A percentile compares a stretch with the other conserved stretches of the same genome.
These are phyloP conservation scores for Starmerella etchellsii DNA, from an alignment of 805 yeast genomes.

Conservation along the genomic window DNA sequence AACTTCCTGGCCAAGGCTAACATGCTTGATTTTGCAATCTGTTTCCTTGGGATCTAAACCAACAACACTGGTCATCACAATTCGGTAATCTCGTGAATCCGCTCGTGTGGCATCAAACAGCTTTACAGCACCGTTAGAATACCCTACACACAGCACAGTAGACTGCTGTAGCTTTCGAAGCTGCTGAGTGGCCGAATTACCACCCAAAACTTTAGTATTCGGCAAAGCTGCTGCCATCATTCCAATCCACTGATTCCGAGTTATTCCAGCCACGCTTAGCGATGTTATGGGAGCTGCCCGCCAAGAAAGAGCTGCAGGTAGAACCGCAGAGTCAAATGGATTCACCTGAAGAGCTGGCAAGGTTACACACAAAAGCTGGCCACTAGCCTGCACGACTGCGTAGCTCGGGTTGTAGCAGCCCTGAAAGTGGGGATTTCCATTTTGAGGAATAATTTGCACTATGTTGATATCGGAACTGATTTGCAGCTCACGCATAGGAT, in stretches of 20 bases:
- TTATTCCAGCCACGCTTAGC: slow-evolving; percentile 43
- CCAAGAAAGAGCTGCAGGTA: slow-evolving; percentile 75
- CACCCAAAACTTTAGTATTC: slow-evolving; percentile 56
- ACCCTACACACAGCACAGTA: slow-evolving; percentile 46
- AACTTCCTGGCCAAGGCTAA: slow-evolving; percentile 68
- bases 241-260: slow-evolving; percentile 65
- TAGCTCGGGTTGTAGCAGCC: slow-evolving; percentile 70
- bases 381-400: slow-evolving; percentile 35
- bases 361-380: slow-evolving; percentile 8
- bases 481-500: slow-evolving; percentile 4
- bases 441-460: slow-evolving; percentile 10
- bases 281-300: slow-evolving; percentile 57
- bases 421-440: slow-evolving; percentile 32
- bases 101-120: slow-evolving; percentile 73
- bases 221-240: slow-evolving; percentile 42
- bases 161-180: slow-evolving; percentile 42
- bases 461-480: slow-evolving; percentile 4
- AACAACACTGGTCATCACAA: slow-evolving; percentile 47
- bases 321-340: slow-evolving; percentile 41
- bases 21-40: slow-evolving; percentile 37
- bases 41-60: slow-evolving; percentile 26
- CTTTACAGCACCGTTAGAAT: slow-evolving; percentile 64
- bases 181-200: slow-evolving; percentile 49
- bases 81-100: slow-evolving; percentile 47
- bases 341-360: slow-evolving; percentile 23